These are phyloP conservation scores for Candida sonorensis DNA, from an alignment of 805 yeast genomes.

Conservation along the genomic window DNA sequence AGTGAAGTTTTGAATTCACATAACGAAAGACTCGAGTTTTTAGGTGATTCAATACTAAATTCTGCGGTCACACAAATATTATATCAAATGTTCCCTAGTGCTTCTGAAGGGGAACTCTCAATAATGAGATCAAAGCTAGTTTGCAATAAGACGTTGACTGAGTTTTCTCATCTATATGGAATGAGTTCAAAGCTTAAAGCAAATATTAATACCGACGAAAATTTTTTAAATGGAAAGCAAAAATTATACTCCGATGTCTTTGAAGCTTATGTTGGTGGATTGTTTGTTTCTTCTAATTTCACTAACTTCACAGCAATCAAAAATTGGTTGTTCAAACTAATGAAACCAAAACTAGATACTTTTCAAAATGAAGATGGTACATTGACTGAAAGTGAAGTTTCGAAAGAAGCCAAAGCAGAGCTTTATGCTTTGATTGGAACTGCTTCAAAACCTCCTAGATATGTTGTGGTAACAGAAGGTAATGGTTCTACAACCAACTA, in stretches of 20 bases:
- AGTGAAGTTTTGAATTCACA: slow-evolving; percentile 55
- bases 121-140: slow-evolving; percentile 63
- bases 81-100: slow-evolving; percentile 57
- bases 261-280: slow-evolving; percentile 91
- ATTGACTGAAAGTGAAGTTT: slow-evolving; percentile 29
- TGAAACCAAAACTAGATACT: slow-evolving; percentile 39
- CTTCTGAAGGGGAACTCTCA: slow-evolving; percentile 77
- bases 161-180: slow-evolving; percentile 65
- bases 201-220: slow-evolving; percentile 30
- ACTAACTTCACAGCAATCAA: slow-evolving; percentile 41
- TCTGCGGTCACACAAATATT: slow-evolving; percentile 63
- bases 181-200: slow-evolving; percentile 51
- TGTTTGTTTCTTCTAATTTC: slow-evolving; percentile 48
- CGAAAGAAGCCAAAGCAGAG: slow-evolving; percentile 67
- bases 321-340: slow-evolving; percentile 49
- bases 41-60: slow-evolving; percentile 84
- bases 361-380: too few relatives aligned
- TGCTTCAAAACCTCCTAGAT: slow-evolving; percentile 57
- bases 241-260: slow-evolving; percentile 84
- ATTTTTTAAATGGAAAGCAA: slow-evolving; percentile 45
- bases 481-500: slow-evolving; percentile 47
- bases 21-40: slow-evolving; percentile 83
- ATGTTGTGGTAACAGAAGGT: slow-evolving; percentile 40
- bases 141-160: slow-evolving; percentile 62
- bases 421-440: slow-evolving; percentile 76